Evolutionary conservation across 139 green algal genomes (phyloP).

Genomic region (Diplosphaera chodatii): DNA sequence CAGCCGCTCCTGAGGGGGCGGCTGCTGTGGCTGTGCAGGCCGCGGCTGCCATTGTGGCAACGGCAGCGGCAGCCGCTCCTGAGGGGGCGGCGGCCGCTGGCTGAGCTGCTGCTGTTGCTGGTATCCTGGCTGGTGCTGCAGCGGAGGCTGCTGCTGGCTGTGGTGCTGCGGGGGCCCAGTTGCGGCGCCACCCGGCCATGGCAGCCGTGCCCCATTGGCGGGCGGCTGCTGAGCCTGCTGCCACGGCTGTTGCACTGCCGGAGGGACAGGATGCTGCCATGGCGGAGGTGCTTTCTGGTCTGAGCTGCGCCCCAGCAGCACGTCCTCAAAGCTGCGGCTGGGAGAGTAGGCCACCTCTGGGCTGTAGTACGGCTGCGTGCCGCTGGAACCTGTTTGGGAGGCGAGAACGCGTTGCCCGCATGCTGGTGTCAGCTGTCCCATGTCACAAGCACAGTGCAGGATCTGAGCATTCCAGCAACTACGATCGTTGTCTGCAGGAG

Average conservation of each 20-base stretch:
- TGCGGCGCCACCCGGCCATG: too few relatives aligned
- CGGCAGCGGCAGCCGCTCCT: constrained; percentile 2
- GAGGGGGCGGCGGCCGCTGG: neutral
- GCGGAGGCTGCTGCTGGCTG: neutral
- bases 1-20: neutral
- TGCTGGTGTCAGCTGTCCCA: too few relatives aligned
- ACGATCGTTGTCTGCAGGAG: too few relatives aligned
- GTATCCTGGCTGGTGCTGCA: neutral
- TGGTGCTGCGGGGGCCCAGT: too few relatives aligned
- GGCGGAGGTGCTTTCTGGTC: neutral
- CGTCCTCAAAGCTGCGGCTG: neutral
- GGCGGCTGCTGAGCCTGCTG: neutral
- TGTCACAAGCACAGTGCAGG: too few relatives aligned
- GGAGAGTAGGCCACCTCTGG: neutral
- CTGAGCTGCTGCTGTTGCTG: neutral
- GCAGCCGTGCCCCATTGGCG: too few relatives aligned
- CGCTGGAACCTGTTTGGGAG: too few relatives aligned
- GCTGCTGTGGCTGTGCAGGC: neutral
- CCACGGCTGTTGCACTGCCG: neutral
- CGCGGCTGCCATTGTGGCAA: neutral
- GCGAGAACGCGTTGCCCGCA: too few relatives aligned
- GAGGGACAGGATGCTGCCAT: neutral
- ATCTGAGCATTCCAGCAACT: too few relatives aligned
- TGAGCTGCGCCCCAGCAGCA: neutral
- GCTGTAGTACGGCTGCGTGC: neutral